phyloP scores from a whole-genome alignment of 1,284 basidiomycete species.

The Coniophora puteana region DNA sequence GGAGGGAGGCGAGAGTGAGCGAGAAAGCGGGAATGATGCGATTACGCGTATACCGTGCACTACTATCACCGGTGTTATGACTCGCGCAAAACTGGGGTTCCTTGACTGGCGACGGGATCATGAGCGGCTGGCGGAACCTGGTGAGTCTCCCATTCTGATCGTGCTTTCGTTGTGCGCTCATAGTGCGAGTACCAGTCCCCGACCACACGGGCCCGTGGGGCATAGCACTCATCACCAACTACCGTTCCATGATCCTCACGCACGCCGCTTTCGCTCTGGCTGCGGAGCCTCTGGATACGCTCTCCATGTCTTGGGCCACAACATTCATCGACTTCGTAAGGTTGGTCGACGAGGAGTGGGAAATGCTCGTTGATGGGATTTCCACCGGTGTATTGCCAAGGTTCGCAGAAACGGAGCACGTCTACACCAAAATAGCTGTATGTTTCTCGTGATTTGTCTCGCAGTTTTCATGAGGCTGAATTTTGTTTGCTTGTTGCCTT shows the following conservation, averaged over 20 bases:
- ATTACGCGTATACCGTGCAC: too few relatives aligned
- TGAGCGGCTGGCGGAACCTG: too few relatives aligned
- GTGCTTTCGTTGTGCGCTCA: not conserved
- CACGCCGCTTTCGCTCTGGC: slow-evolving; percentile 14
- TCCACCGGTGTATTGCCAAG: slow-evolving; percentile 8
- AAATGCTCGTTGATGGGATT: slow-evolving; percentile 8
- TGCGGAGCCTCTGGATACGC: slow-evolving; percentile 2
- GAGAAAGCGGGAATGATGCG: too few relatives aligned
- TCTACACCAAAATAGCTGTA: slow-evolving; percentile 8
- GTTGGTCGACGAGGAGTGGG: slow-evolving; percentile 12
- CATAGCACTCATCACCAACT: slow-evolving; percentile 3
- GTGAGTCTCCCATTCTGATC: not conserved
- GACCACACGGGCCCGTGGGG: slow-evolving; percentile 6
- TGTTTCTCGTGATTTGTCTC: not conserved
- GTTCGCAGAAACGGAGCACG: slow-evolving; percentile 7
- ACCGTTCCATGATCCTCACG: slow-evolving; percentile 8
- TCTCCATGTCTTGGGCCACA: slow-evolving; percentile 2
- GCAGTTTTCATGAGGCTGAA: too few relatives aligned
- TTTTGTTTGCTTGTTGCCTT: too few relatives aligned
- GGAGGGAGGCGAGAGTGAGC: too few relatives aligned
- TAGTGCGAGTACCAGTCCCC: slow-evolving; percentile 1
- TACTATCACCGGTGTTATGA: too few relatives aligned
- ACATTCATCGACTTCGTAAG: slow-evolving; percentile 11
- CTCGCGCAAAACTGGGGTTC: too few relatives aligned
- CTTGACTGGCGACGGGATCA: too few relatives aligned